phyloP scores from a whole-genome alignment of 2,329 filamentous ascomycete species.

The Cladosporium sp. region DNA sequence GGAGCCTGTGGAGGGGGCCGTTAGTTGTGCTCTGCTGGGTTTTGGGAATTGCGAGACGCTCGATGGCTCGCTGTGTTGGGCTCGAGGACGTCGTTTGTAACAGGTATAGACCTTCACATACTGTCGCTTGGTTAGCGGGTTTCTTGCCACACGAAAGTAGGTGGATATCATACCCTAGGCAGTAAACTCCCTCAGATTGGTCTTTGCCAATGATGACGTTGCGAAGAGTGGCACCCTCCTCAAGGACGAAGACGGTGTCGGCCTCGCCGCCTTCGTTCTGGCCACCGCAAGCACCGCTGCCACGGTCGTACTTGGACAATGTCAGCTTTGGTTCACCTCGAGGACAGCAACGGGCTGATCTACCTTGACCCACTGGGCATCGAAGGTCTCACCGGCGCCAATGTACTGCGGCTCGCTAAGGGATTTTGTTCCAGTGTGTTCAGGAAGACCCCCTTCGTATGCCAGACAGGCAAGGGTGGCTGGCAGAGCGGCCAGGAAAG shows the following conservation, averaged over 20 bases:
- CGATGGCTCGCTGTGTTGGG: too few relatives aligned
- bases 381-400: constrained; percentile 42
- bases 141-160: too few relatives aligned
- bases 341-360: not conserved
- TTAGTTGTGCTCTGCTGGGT: not conserved
- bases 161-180: constrained; percentile 43
- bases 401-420: constrained; percentile 32
- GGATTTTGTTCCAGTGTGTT: constrained; percentile 14
- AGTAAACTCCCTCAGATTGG: constrained; percentile 51
- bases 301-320: constrained; percentile 32
- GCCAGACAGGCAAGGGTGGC: constrained; percentile 17
- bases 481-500: constrained; percentile 23
- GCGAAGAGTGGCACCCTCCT: constrained; percentile 48
- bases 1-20: not conserved
- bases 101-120: too few relatives aligned
- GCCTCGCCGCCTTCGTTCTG: constrained; percentile 43
- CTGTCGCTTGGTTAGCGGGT: too few relatives aligned
- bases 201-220: constrained; percentile 54
- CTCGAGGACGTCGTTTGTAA: too few relatives aligned
- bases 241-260: constrained; percentile 51
- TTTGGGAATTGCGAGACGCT: too few relatives aligned
- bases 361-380: constrained; percentile 31
- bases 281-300: constrained; percentile 38
- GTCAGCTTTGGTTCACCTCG: not conserved
- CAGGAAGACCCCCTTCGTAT: constrained; percentile 17